A percentile compares a stretch with the other conserved stretches of the same genome.
Conservation (phyloP, 2,329 filamentous ascomycete species). For the Sarocladiaceae sp. region DNA sequence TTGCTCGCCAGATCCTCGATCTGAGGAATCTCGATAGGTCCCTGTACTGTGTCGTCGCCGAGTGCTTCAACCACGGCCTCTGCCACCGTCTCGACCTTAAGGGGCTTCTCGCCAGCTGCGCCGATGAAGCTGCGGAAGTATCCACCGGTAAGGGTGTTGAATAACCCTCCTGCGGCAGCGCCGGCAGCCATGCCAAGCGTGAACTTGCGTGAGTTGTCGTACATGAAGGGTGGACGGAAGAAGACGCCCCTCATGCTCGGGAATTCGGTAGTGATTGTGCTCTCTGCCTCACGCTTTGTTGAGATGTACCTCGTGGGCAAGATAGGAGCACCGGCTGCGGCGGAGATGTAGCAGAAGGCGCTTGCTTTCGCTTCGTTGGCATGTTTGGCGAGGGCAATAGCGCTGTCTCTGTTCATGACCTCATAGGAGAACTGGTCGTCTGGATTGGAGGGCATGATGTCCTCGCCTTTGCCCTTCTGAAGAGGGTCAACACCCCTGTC, state of each 20-base stretch:
- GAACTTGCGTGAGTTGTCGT: constrained; percentile 72
- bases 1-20: constrained; percentile 77
- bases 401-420: constrained; percentile 90
- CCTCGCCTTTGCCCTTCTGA: constrained; percentile 50
- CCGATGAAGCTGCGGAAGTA: constrained; percentile 73
- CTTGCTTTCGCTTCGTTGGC: constrained; percentile 57
- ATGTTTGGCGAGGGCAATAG: constrained; percentile 75
- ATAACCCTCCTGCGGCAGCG: constrained; percentile 64
- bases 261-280: constrained; percentile 64
- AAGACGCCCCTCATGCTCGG: constrained; percentile 74
- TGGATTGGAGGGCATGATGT: constrained; percentile 58
- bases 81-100: constrained; percentile 81
- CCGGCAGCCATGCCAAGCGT: constrained; percentile 80
- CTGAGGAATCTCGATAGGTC: constrained; percentile 68
- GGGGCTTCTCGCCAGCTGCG: constrained; percentile 73
- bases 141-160: constrained; percentile 73
- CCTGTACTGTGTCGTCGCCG: constrained; percentile 63
- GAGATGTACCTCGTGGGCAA: constrained; percentile 80
- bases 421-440: constrained; percentile 87
- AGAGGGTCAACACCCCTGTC: constrained; percentile 64
- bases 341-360: constrained; percentile 83
- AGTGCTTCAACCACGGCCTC: constrained; percentile 87
- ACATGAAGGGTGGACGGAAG: constrained; percentile 80
- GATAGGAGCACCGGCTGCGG: constrained; percentile 77
- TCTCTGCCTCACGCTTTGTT: constrained; percentile 89